Conservation (phyloP, 2,329 filamentous ascomycete species). For the Exserohilum rostratum region DNA sequence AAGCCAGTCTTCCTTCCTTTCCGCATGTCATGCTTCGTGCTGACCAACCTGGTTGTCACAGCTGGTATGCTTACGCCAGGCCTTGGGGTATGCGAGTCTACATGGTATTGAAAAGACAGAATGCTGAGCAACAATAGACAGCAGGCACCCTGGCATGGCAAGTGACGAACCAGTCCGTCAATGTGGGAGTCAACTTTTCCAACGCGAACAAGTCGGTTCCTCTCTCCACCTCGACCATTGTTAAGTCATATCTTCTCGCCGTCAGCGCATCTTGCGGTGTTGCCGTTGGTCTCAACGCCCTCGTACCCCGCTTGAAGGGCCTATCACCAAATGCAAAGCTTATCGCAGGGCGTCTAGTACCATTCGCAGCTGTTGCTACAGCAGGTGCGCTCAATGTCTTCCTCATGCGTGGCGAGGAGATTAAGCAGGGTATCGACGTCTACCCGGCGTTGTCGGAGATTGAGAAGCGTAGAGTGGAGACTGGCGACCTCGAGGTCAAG, state of each 20-base stretch:
- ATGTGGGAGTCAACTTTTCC: slow-evolving; percentile 96
- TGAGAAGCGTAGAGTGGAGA: slow-evolving; percentile 70
- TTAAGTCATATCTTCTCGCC: slow-evolving; percentile 88
- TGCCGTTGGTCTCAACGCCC: slow-evolving; percentile 85
- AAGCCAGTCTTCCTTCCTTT: slow-evolving; percentile 91
- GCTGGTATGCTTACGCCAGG: slow-evolving; percentile 96
- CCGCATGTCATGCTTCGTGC: slow-evolving; percentile 94
- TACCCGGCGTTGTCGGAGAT: slow-evolving; percentile 78
- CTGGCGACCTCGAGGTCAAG: slow-evolving; percentile 63
- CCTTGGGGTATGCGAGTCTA: slow-evolving; percentile 63
- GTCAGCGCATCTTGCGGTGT: slow-evolving; percentile 94
- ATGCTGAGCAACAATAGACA: slow-evolving; percentile 60
- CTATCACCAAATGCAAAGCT: slow-evolving; percentile 76
- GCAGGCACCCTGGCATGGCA: slow-evolving; percentile 92
- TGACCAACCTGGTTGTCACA: slow-evolving; percentile 93
- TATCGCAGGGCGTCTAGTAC: slow-evolving; percentile 84
- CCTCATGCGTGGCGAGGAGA: slow-evolving; percentile 97
- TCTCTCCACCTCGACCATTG: slow-evolving; percentile 77
- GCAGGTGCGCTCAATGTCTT: slow-evolving; percentile 95
- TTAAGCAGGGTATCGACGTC: slow-evolving; percentile 88
- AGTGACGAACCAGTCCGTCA: slow-evolving; percentile 94
- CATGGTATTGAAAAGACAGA: not conserved
- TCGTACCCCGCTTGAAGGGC: slow-evolving; percentile 82
- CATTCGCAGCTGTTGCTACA: slow-evolving; percentile 91
- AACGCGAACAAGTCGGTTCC: slow-evolving; percentile 98